Base-by-base conservation (phyloP, 768 basidiomycete species). In the Crassisporium funariophilum region DNA sequence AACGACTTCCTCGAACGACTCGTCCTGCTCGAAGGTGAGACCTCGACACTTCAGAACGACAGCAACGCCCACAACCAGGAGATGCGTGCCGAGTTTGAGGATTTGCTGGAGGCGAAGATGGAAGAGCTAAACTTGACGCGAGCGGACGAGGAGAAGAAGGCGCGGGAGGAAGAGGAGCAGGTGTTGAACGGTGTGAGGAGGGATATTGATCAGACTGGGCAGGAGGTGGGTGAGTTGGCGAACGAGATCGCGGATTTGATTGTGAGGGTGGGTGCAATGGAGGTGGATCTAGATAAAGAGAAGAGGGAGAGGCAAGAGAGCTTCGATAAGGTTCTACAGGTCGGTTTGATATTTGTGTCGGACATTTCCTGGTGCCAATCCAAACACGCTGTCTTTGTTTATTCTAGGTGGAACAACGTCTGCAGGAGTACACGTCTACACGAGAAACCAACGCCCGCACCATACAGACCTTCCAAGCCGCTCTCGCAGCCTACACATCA, bases 401-500 rank as follows among this genome's bases (percentile, higher is more conserved):
- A 44, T 5, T 22, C 12, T 12, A 53, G 46, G 24, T 57, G 7
- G 49, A 57, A 23, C 27, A 37, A 15, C 49, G 46, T 13, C 44
- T 62, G 0, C 21, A 43, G 13, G 40, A 22, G 2, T 60, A 49
- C 33, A 34, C 49, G 0, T 25, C 33, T 17, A 29, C 46, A 5
- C 58, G 52, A 31, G 47, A 54, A 11, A 35, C 51, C 19, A 55
- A 56, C 11, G 17, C 27, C 20, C 41, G 44, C n/a, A 41, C 43
- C 20, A 49, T 54, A 19, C 17, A 34, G 33, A 56, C 52, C 23
- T 52, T 62, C 31, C 54, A 58, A 42, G 34, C 41, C 4, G 59
- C 62, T 16, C 38, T 64, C 17, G 58, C 58, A 33, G 60, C 62
- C 5, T 62, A 60, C 37, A 48, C 49, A 25, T 44, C 50, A 21